Conservation (phyloP, 2,329 filamentous ascomycete genomes). For the Colletotrichum aenigma region DNA sequence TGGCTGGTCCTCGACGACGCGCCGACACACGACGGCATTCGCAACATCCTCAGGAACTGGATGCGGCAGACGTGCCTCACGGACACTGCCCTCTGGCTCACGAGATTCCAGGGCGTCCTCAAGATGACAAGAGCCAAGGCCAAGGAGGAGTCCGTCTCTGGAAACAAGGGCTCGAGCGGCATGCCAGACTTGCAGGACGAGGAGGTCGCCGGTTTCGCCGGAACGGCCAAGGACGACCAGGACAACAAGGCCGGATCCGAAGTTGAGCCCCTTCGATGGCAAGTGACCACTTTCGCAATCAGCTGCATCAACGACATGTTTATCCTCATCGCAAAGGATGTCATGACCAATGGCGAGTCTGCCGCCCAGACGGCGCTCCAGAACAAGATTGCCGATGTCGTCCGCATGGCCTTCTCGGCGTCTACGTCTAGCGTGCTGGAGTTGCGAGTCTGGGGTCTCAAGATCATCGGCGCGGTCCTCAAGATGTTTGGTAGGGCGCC, state of each 20-base stretch:
- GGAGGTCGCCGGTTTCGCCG: conserved; percentile 90
- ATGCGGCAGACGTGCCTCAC: conserved; percentile 84
- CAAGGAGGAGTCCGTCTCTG: conserved; percentile 54
- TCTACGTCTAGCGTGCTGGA: conserved; percentile 93
- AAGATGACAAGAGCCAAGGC: conserved; percentile 81
- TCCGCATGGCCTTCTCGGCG: conserved; percentile 95
- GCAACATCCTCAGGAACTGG: conserved; percentile 91
- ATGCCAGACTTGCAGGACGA: conserved; percentile 90
- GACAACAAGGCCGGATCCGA: conserved; percentile 57
- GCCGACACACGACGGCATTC: conserved; percentile 79
- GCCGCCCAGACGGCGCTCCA: conserved; percentile 80
- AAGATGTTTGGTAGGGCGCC: conserved; percentile 96
- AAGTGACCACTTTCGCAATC: conserved; percentile 94
- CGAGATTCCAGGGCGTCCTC: conserved; percentile 85
- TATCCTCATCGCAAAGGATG: conserved; percentile 76
- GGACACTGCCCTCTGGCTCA: conserved; percentile 85
- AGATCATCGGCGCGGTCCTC: conserved; percentile 90
- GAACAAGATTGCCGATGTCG: conserved; percentile 85
- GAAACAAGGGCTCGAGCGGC: conserved; percentile 47
- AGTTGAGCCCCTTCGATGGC: conserved; percentile 92
- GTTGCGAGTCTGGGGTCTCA: conserved; percentile 86
- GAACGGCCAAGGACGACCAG: conserved; percentile 59
- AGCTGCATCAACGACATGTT: conserved; percentile 86
- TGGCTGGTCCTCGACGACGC: conserved; percentile 86
- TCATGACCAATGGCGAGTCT: conserved; percentile 78